Percentiles rank a stretch among this genome's conserved stretches.
Conservation (phyloP, 1,139 yeast species). For the Yamadazyma epiphylla region DNA sequence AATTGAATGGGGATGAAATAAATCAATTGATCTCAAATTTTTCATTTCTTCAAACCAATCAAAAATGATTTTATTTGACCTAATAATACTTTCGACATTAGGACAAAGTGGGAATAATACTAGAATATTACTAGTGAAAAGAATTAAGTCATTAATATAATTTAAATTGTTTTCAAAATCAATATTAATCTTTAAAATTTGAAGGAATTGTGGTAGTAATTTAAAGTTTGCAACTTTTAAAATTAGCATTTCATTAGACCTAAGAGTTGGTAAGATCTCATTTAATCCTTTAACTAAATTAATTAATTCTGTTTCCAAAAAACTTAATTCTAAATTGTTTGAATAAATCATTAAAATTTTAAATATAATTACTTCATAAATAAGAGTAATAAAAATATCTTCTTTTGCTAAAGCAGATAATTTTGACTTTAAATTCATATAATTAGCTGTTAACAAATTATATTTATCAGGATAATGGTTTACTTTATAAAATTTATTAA, state of each 20-base stretch:
- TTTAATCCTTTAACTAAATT: constrained; percentile 21
- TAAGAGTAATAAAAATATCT: constrained; percentile 11
- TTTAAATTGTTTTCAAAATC: constrained; percentile 19
- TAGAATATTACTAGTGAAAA: constrained; percentile 9
- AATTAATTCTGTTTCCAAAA: constrained; percentile 20
- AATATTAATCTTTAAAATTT: constrained; percentile 26
- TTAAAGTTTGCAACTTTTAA: constrained; percentile 33
- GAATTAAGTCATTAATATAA: constrained; percentile 10
- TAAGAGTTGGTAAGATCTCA: constrained; percentile 11
- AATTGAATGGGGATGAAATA: not conserved
- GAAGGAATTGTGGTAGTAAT: constrained; percentile 32
- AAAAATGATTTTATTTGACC: constrained; percentile 11
- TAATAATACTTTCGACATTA: constrained; percentile 7
- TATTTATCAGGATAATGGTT: constrained; percentile 17
- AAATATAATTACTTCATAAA: constrained; percentile 25
- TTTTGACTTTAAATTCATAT: constrained; percentile 13
- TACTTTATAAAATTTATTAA: constrained; percentile 12
- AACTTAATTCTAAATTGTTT: constrained; percentile 15
- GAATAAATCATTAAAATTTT: constrained; percentile 29
- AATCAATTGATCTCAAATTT: constrained; percentile 2
- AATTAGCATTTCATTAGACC: constrained; percentile 21
- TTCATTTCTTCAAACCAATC: constrained; percentile 15
- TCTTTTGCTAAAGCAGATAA: constrained; percentile 14
- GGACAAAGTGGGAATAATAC: constrained; percentile 7
- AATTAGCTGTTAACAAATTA: constrained; percentile 11